Conservation (phyloP, 2,329 filamentous ascomycete species). For the Westerdykella aurantiaca region DNA sequence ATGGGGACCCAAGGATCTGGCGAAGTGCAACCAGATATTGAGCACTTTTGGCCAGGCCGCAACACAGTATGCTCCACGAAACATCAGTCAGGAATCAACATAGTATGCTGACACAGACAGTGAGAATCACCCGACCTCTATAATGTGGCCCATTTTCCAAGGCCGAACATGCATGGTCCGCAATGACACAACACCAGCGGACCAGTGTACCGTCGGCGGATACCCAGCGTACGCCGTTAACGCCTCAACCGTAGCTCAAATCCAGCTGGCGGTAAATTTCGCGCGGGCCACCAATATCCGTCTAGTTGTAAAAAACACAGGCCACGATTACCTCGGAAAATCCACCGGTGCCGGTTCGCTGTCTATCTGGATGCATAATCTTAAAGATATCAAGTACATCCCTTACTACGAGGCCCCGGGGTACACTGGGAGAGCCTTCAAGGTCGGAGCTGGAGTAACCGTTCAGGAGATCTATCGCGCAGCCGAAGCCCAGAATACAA, state of each 20-base stretch:
- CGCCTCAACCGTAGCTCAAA: constrained; percentile 24
- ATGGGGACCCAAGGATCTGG: constrained; percentile 13
- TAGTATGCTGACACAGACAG: not conserved
- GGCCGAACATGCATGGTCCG: constrained; percentile 20
- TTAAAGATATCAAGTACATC: constrained; percentile 27
- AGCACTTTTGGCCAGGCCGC: too few species aligned
- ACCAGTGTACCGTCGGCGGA: constrained; percentile 27
- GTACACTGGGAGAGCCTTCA: constrained; percentile 28
- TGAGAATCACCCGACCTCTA: constrained; percentile 15
- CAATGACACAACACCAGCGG: constrained; percentile 4
- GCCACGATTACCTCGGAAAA: constrained; percentile 28
- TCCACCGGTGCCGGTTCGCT: constrained; percentile 24
- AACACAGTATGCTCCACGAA: not conserved
- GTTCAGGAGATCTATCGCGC: constrained; percentile 26
- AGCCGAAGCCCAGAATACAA: constrained; percentile 26
- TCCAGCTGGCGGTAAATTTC: constrained; percentile 31
- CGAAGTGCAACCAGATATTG: constrained; percentile 6
- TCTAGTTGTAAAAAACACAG: constrained; percentile 28
- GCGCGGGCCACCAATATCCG: constrained; percentile 28
- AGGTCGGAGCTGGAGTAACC: constrained; percentile 28
- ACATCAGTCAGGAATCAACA: constrained; percentile 4
- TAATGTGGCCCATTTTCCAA: constrained; percentile 22
- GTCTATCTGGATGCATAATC: constrained; percentile 26
- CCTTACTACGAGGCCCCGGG: constrained; percentile 18
- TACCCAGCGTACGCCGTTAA: constrained; percentile 26